Evolutionary conservation across 352 stramenopile genomes (phyloP).

Genomic region (Phytophthora tubulina): DNA sequence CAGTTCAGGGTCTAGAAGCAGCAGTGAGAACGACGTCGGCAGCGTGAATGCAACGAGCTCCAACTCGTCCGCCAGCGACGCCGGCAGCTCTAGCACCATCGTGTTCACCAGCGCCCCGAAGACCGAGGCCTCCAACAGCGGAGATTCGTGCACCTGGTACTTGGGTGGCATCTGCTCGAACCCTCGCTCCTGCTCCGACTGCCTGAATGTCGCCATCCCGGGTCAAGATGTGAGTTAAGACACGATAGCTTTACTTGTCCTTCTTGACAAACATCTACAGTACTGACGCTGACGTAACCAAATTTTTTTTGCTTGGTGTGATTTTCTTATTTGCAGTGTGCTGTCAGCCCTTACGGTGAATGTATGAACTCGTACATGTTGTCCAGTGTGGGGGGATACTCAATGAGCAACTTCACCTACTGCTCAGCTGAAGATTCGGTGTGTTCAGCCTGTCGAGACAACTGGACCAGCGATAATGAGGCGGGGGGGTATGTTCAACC

Average conservation of each 20-base stretch:
- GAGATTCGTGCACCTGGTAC: conserved; percentile 53
- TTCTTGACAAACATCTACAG: conserved; percentile 5
- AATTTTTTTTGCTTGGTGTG: neutral
- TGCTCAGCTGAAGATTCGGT: conserved; percentile 43
- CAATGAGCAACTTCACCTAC: conserved; percentile 48
- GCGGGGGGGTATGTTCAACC: conserved; percentile 20
- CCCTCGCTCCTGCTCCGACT: conserved; percentile 49
- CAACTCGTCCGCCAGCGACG: neutral
- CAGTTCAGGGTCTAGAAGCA: conserved; percentile 13
- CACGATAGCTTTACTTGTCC: neutral
- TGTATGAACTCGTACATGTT: conserved; percentile 46
- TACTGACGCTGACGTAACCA: neutral
- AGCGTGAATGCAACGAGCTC: conserved; percentile 23
- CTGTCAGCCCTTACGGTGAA: conserved; percentile 40
- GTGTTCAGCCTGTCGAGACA: conserved; percentile 36
- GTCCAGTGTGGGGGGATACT: conserved; percentile 29
- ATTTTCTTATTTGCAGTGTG: conserved; percentile 37
- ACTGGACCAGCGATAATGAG: conserved; percentile 37
- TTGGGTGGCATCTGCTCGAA: conserved; percentile 33
- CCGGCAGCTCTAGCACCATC: neutral
- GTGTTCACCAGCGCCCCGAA: conserved; percentile 37
- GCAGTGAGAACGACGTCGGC: conserved; percentile 18
- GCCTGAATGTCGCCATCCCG: conserved; percentile 45
- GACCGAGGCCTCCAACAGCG: conserved; percentile 19
- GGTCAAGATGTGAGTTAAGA: conserved; percentile 39